phyloP scores from a whole-genome alignment of 305 asterid species.

The Fraxinus albicans region DNA sequence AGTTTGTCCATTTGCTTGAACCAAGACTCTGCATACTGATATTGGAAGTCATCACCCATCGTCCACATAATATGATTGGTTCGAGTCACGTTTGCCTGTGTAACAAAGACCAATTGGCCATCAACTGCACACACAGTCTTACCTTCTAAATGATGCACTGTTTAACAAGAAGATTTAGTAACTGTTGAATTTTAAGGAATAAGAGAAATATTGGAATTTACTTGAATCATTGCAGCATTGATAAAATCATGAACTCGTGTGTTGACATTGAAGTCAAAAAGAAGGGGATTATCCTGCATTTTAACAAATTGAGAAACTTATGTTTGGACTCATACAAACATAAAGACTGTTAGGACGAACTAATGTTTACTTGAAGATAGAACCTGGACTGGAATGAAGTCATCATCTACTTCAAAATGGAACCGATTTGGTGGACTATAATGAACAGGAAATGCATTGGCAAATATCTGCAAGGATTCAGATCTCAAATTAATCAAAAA shows the following conservation, averaged over 20 bases:
- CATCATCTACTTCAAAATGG: slow-evolving; percentile 34
- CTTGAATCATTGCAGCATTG: slow-evolving; percentile 30
- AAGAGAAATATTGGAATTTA: background rate
- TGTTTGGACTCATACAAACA: background rate
- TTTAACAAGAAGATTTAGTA: background rate
- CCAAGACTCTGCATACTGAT: slow-evolving; percentile 52
- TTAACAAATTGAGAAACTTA: background rate
- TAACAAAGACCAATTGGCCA: background rate
- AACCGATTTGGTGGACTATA: slow-evolving; percentile 46
- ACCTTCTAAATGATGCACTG: background rate
- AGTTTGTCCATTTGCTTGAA: slow-evolving; percentile 53
- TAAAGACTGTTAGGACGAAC: background rate
- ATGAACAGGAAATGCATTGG: slow-evolving; percentile 45
- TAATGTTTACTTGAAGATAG: background rate
- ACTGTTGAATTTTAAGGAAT: slow-evolving; percentile 13
- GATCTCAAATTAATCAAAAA: background rate
- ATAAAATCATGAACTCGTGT: slow-evolving; percentile 39
- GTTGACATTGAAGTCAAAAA: slow-evolving; percentile 39
- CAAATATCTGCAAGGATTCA: slow-evolving; percentile 36
- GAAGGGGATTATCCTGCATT: slow-evolving; percentile 41
- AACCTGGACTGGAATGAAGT: slow-evolving; percentile 40
- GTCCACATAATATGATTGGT: slow-evolving; percentile 55
- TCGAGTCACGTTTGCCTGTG: slow-evolving; percentile 44
- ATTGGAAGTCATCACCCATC: slow-evolving; percentile 49
- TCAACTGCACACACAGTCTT: background rate